Conservation (phyloP, 306 rosid genomes). For the Glycine soja region DNA sequence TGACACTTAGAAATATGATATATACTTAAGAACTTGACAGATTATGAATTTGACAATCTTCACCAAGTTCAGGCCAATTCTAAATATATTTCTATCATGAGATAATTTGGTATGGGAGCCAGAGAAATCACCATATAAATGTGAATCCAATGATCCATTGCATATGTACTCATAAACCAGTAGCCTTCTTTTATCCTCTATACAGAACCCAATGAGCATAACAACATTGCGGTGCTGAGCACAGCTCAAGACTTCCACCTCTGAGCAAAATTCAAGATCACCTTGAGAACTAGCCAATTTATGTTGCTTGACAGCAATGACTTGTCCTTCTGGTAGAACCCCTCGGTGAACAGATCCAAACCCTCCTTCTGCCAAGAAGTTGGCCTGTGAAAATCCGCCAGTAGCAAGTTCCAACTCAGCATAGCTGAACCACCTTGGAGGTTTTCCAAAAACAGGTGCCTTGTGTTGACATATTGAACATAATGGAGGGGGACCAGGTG, state of each 20-base stretch:
- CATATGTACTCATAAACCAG: slow-evolving; percentile 97
- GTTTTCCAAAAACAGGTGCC: slow-evolving; percentile 98
- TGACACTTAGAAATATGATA: slow-evolving; percentile 25
- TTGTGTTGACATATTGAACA: slow-evolving; percentile 99
- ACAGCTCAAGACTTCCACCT: slow-evolving; percentile 98
- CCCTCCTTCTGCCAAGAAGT: slow-evolving; percentile 99
- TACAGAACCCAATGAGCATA: slow-evolving; percentile 96
- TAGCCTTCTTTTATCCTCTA: slow-evolving; percentile 93
- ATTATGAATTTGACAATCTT: slow-evolving; percentile 9
- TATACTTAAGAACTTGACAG: slow-evolving; percentile 1
- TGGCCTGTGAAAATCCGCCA: slow-evolving; percentile 93
- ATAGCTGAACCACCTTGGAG: slow-evolving; percentile 95
- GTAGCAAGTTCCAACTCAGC: slow-evolving; percentile 95
- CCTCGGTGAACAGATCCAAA: slow-evolving; percentile 98
- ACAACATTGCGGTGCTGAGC: slow-evolving; percentile 99
- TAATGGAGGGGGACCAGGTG: slow-evolving; percentile 93
- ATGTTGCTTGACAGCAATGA: slow-evolving; percentile 97
- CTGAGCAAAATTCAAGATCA: slow-evolving; percentile 93
- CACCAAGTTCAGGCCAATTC: slow-evolving; percentile 35
- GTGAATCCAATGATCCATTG: slow-evolving; percentile 95
- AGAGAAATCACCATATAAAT: slow-evolving; percentile 82
- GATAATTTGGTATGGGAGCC: slow-evolving; percentile 22
- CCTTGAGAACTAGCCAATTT: slow-evolving; percentile 99
- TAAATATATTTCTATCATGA: slow-evolving; percentile 31
- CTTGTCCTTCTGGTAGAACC: slow-evolving; percentile 93